These are phyloP conservation scores for Caloboletus inedulis DNA, from an alignment of 1,284 basidiomycete species.

Conservation along the genomic window DNA sequence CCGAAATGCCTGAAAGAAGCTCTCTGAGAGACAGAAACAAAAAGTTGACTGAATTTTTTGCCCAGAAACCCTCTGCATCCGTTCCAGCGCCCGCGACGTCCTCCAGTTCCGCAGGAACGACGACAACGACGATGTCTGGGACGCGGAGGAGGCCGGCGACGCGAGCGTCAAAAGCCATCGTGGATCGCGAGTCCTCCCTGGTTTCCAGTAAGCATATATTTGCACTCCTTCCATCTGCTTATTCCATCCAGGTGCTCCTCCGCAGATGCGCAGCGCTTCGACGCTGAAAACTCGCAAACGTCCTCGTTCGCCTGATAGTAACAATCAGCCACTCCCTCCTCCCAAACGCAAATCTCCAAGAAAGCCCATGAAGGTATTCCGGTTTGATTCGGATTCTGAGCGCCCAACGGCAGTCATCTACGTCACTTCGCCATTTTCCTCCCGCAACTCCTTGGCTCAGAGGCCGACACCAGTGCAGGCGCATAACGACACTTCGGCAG, in stretches of 20 bases:
- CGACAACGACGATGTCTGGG: not conserved
- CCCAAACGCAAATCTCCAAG: slow-evolving; percentile 16
- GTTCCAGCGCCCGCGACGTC: slow-evolving; percentile 2
- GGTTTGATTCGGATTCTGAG: slow-evolving; percentile 2
- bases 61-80: slow-evolving; percentile 10
- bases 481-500: not conserved
- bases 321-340: not conserved
- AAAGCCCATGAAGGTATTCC: slow-evolving; percentile 13
- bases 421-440: slow-evolving; percentile 11
- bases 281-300: slow-evolving; percentile 25
- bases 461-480: not conserved
- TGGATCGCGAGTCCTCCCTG: not conserved
- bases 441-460: slow-evolving; percentile 8
- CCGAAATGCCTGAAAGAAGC: slow-evolving; percentile 22
- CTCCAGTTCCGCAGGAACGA: not conserved
- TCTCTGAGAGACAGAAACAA: slow-evolving; percentile 13
- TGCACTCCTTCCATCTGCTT: not conserved
- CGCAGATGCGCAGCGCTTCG: slow-evolving; percentile 11
- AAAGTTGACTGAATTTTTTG: slow-evolving; percentile 32
- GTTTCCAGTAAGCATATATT: slow-evolving; percentile 11
- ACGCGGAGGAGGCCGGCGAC: slow-evolving; percentile 14
- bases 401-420: slow-evolving; percentile 3
- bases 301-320: slow-evolving; percentile 27
- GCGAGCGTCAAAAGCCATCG: slow-evolving; percentile 8
- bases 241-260: slow-evolving; percentile 15